A percentile compares a stretch with the other conserved stretches of the same genome.
Conservation (phyloP, 2,329 filamentous ascomycete genomes). For the Sclerotinia spermophila region DNA sequence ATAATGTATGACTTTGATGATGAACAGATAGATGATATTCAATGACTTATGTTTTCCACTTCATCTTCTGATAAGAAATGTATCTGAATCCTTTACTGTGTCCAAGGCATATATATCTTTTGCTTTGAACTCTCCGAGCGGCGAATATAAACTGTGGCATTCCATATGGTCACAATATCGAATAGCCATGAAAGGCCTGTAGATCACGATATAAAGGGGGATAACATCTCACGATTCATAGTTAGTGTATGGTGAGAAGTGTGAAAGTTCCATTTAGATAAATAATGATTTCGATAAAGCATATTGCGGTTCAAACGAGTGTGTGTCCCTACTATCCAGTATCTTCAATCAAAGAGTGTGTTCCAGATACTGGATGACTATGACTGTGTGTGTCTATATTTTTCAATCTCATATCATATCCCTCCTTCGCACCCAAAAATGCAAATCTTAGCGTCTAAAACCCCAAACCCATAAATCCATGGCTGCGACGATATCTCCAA, state of each 20-base stretch:
- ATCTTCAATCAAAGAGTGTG: background rate
- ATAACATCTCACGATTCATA: background rate
- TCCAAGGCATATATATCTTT: background rate
- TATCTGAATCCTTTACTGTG: background rate
- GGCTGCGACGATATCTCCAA: background rate
- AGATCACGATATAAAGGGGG: background rate
- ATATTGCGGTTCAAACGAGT: background rate
- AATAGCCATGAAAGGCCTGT: background rate
- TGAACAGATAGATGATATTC: slow-evolving; percentile 1
- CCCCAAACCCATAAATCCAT: background rate
- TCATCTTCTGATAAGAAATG: background rate
- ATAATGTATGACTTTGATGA: background rate
- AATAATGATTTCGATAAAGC: background rate
- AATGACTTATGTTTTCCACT: background rate
- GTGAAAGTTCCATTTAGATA: background rate
- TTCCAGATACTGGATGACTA: background rate
- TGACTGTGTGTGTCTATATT: background rate
- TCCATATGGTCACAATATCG: background rate
- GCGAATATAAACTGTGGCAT: background rate
- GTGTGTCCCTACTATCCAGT: background rate
- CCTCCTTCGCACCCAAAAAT: background rate
- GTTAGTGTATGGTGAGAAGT: background rate
- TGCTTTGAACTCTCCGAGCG: background rate
- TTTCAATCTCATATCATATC: background rate
- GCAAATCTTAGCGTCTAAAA: background rate